These are phyloP conservation scores for Tylopilus felleus DNA, from an alignment of 768 basidiomycete genomes.

Conservation along the genomic window DNA sequence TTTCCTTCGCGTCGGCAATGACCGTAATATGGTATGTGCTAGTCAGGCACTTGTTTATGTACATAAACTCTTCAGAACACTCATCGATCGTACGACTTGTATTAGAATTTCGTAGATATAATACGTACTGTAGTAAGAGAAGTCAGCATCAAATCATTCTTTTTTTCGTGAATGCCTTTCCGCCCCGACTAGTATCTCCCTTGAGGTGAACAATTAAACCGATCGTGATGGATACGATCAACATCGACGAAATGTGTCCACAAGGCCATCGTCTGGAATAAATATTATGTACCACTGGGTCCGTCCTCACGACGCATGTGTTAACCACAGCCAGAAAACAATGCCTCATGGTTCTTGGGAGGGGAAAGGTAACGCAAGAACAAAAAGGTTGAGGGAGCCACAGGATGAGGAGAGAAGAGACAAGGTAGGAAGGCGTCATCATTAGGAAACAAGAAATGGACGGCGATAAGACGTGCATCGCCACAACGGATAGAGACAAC, in stretches of 20 bases:
- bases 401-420: not conserved
- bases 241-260: not conserved
- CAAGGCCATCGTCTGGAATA: not conserved
- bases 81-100: not conserved
- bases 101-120: conserved; percentile 1
- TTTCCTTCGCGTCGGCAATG: not conserved
- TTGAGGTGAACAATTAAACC: not conserved
- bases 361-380: conserved; percentile 6
- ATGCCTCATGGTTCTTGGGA: not conserved
- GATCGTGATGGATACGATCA: not conserved
- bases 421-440: conserved; percentile 1
- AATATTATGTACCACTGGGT: conserved; percentile 5
- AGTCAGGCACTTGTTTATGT: not conserved
- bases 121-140: conserved; percentile 1
- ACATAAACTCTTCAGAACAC: not conserved
- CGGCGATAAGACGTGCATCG: conserved; percentile 6
- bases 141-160: not conserved
- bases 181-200: not conserved
- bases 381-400: not conserved
- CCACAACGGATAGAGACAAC: conserved; percentile 4
- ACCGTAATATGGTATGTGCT: not conserved
- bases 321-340: not conserved
- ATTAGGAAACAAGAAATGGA: not conserved
- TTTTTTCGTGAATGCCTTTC: not conserved
- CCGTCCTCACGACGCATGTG: conserved; percentile 8